Conservation (phyloP, 2,329 filamentous ascomycete species). For the Colletotrichum cordylinicola region DNA sequence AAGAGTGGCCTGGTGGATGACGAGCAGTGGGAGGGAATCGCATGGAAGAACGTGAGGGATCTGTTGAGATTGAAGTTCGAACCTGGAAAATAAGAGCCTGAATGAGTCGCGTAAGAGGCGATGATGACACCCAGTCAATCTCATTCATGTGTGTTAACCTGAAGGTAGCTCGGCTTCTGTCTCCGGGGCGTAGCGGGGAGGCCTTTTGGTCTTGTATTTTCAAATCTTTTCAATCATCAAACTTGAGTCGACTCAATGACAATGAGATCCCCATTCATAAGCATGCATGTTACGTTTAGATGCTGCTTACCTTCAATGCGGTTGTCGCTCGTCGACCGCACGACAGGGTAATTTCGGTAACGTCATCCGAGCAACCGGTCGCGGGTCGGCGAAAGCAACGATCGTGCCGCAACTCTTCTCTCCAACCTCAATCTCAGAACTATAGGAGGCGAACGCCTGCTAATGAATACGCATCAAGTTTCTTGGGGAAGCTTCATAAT, state of each 20-base stretch:
- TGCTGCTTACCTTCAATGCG: neutral
- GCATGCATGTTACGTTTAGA: neutral
- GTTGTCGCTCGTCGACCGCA: neutral
- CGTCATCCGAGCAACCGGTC: neutral
- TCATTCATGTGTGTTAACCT: neutral
- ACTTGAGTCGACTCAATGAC: neutral
- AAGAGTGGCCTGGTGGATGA: slow-evolving; percentile 53
- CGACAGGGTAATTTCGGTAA: neutral
- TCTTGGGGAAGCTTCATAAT: neutral
- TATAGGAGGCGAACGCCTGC: rapidly evolving
- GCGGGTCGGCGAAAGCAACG: neutral
- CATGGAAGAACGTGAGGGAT: slow-evolving; percentile 54
- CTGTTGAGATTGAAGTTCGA: slow-evolving; percentile 40
- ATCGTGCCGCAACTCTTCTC: neutral
- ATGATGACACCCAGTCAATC: neutral
- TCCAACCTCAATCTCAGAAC: neutral
- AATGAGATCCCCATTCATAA: neutral
- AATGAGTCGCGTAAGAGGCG: neutral
- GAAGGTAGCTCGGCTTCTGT: neutral
- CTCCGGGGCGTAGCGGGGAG: neutral
- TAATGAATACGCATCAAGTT: rapidly evolving
- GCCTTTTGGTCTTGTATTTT: neutral
- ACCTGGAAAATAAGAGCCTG: neutral
- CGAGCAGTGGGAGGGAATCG: slow-evolving; percentile 55
- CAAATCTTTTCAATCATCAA: neutral